Base-by-base conservation (phyloP, 768 basidiomycete species). In the Hericium erinaceus region DNA sequence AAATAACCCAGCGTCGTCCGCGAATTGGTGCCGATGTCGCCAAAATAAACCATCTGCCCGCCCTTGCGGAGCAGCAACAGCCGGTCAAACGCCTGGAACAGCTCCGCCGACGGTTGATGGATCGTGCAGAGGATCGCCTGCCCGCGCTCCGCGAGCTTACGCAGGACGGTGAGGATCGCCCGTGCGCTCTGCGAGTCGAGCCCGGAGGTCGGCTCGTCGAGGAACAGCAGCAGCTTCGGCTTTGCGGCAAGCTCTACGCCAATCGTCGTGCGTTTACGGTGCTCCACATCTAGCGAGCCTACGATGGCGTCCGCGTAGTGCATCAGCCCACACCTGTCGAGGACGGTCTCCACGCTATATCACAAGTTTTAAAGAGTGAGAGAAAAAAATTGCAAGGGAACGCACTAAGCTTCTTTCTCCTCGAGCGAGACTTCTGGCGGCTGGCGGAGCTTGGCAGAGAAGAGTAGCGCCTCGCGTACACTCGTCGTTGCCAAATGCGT, bases 121-220 rank as follows among this genome's bases (percentile, higher is more conserved):
- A 77, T 76, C 8, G 89, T 95, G 84, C 92, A 94, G n/a, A 95
- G 74, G 62, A 95, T 92, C 37, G 90, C 87, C 66, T 92, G 92
- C 1, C 92, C 92, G 60, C 80, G 81, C 58, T 87, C 79, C 8
- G 91, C 89, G 33, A 94, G 80, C 49, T 83, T 78, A 10, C 85
- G 77, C 48, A 94, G 73, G 73, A 94, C 90, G 2, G 76, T 71
- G 55, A 91, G 73, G 60, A 92, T 90, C 4, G 84, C 84, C 89
- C 89, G 90, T 2, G 91, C 90, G 55, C 84, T 87, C 69, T 92
- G 89, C 2, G 89, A 91, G 67, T 92, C 90, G 15, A 94, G 75
- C 38, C 92, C 91, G 24, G 89, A 72, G 0, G 92, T 95, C 0
- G 93, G 93, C 68, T 95, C 92, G 65, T 94, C 92, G 39, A 92